A percentile compares a stretch with the other conserved stretches of the same genome.
Evolutionary conservation across 139 green algal genomes (phyloP).

Genomic region (Closterium sp.): DNA sequence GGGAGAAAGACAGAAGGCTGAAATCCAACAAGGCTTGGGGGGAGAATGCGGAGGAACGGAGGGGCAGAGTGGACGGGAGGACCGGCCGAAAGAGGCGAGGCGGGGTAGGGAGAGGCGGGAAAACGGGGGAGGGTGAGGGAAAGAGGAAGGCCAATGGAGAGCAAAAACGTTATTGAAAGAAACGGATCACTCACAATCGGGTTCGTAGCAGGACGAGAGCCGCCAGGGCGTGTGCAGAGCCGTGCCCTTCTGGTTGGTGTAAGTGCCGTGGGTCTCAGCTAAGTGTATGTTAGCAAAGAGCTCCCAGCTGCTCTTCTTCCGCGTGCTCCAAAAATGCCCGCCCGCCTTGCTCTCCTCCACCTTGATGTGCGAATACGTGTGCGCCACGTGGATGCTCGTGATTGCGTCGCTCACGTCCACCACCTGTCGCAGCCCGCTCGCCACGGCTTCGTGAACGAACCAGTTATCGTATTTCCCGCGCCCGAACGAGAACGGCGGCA

Average conservation of each 20-base stretch:
- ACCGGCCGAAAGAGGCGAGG: too few species aligned
- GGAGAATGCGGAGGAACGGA: too few species aligned
- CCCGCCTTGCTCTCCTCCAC: constrained; percentile 3
- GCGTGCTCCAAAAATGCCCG: constrained; percentile 29
- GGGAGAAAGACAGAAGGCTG: too few species aligned
- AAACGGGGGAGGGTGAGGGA: neutral
- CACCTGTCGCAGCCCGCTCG: constrained; percentile 5
- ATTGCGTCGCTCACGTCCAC: constrained; percentile 17
- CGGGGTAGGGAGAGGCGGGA: too few species aligned
- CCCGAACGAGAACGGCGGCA: constrained; percentile 31
- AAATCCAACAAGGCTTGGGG: too few species aligned
- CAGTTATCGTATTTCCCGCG: constrained; percentile 40
- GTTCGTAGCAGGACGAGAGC: constrained; percentile 7
- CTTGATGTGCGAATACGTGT: constrained; percentile 15
- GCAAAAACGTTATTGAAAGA: too few species aligned
- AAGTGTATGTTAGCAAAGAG: constrained; percentile 25
- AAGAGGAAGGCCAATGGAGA: neutral
- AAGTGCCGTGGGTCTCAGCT: constrained; percentile 28
- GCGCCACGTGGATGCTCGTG: constrained; percentile 17
- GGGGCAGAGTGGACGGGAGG: too few species aligned
- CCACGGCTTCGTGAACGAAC: constrained; percentile 25
- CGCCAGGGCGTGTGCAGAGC: constrained; percentile 24
- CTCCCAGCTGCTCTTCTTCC: constrained; percentile 34
- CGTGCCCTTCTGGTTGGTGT: constrained; percentile 41
- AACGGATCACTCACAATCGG: neutral